Evolutionary conservation across 2,329 filamentous ascomycete species (phyloP), one percentile per base, ranked within the genome.

Genomic region (Bipolaris gigantea): DNA sequence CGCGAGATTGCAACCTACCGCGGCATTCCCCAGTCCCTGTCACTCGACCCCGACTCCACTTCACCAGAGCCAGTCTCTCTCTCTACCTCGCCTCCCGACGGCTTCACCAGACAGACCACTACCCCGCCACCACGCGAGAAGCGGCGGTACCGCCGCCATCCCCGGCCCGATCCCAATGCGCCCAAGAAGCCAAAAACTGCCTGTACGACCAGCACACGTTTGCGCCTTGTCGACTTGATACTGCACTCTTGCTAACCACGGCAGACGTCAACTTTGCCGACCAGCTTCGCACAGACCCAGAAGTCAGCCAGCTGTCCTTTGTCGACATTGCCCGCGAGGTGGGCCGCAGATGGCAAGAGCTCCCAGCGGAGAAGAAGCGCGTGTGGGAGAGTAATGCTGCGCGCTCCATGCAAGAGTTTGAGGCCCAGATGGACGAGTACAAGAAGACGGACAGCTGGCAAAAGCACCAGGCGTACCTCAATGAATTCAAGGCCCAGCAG

Each of bases 191-290:
- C 74, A 27, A 75, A 76, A 47, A 76, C 73, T 32, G 74, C 72
- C 8, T 76, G 72, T 74, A 68, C 33, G 67, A 52, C 46, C 19
- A 25, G 21, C 45, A 48, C 10, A 50, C 38, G 38, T 21, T 11
- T 40, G 38, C 18, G 38, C 19, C 30, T 39, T 3, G 16, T 2
- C 6, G 10, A n/a, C 11, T 27, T 32, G 19, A 35, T 13, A 8
- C 5, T 16, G 6, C 6, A 21, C 27, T 44, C 44, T 16, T 16
- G 40, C 58, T 66, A 59, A 65, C 52, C 15, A 21, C 27, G 25
- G 8, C 35, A 74, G 72, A 76, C 56, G 74, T 76, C n/a, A 75
- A 75, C 46, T 76, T 76, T 61, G 72, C 73, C 42, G 73, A 76
- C 46, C 59, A 74, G 40, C 68, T 74, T 19, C 73, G 74, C 16